These are phyloP conservation scores for Kalanchoe fedtschenkoi DNA, from an alignment of 164 flowering plant species.

Conservation along the genomic window DNA sequence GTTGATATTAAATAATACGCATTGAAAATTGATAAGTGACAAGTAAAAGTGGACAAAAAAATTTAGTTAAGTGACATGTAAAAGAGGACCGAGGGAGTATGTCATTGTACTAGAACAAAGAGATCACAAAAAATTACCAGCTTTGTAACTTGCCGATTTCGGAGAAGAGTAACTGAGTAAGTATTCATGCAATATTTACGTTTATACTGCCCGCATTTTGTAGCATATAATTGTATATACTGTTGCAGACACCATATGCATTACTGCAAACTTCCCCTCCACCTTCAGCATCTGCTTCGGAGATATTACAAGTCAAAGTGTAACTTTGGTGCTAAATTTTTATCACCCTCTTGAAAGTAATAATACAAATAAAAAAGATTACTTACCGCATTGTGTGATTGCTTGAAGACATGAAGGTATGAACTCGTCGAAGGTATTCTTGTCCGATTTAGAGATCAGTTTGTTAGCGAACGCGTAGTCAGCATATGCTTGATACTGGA, in stretches of 20 bases:
- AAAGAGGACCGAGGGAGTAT: too few species aligned
- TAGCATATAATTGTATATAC: slow-evolving; percentile 38
- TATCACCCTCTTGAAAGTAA: too few species aligned
- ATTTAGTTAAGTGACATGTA: too few species aligned
- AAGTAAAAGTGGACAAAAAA: too few species aligned
- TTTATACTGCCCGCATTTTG: slow-evolving; percentile 31
- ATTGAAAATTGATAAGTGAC: too few species aligned
- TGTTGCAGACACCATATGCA: slow-evolving; percentile 40
- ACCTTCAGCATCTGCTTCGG: slow-evolving; percentile 40
- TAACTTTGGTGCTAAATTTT: too few species aligned
- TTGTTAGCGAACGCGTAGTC: slow-evolving; percentile 27
- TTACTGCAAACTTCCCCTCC: slow-evolving; percentile 47
- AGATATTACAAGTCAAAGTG: too few species aligned
- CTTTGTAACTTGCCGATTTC: too few species aligned
- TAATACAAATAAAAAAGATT: too few species aligned
- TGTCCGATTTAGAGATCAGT: slow-evolving; percentile 13
- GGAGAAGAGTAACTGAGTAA: too few species aligned
- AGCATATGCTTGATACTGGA: slow-evolving; percentile 22
- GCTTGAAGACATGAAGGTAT: slow-evolving; percentile 16
- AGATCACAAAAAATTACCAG: too few species aligned
- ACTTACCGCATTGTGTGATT: slow-evolving; percentile 22
- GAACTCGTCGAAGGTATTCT: slow-evolving; percentile 15
- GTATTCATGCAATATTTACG: slow-evolving; percentile 22
- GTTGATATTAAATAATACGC: too few species aligned
- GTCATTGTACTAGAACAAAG: slow-evolving; percentile 29